A percentile compares a stretch with the other conserved stretches of the same genome.
Conservation (phyloP, 2,329 filamentous ascomycete genomes). For the Dactylellina drechsleri region DNA sequence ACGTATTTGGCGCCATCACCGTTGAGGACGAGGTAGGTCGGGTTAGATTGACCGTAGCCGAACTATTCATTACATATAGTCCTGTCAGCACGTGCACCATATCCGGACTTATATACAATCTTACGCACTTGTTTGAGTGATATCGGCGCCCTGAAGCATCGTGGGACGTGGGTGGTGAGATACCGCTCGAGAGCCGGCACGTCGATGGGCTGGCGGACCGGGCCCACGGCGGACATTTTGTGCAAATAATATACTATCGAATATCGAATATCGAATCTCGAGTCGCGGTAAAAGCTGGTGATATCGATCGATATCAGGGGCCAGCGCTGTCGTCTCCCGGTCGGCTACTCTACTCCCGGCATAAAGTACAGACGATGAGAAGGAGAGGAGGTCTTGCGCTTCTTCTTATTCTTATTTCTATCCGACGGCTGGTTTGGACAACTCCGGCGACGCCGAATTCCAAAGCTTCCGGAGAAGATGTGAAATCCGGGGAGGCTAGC, state of each 20-base stretch:
- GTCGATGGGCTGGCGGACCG: conserved; percentile 90
- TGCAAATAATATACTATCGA: neutral
- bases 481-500: conserved; percentile 6
- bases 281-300: too few species aligned
- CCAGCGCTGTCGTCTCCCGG: neutral
- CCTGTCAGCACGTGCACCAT: neutral
- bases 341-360: neutral
- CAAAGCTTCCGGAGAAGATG: conserved; percentile 9
- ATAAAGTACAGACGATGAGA: neutral
- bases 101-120: neutral
- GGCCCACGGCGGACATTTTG: conserved; percentile 75
- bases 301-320: conserved; percentile 3
- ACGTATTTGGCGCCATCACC: conserved; percentile 77
- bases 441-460: conserved; percentile 22
- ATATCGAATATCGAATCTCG: too few species aligned
- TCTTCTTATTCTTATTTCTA: conserved; percentile 12
- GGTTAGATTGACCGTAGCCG: conserved; percentile 96
- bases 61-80: conserved; percentile 69
- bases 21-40: conserved; percentile 89
- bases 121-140: conserved; percentile 84
- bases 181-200: conserved; percentile 80
- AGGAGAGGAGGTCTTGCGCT: conserved; percentile 2
- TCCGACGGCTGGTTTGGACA: neutral
- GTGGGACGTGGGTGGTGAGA: conserved; percentile 79
- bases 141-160: conserved; percentile 78